Base-by-base conservation (phyloP, 2,329 filamentous ascomycete genomes). In the Pleochaeta shiraiana region DNA sequence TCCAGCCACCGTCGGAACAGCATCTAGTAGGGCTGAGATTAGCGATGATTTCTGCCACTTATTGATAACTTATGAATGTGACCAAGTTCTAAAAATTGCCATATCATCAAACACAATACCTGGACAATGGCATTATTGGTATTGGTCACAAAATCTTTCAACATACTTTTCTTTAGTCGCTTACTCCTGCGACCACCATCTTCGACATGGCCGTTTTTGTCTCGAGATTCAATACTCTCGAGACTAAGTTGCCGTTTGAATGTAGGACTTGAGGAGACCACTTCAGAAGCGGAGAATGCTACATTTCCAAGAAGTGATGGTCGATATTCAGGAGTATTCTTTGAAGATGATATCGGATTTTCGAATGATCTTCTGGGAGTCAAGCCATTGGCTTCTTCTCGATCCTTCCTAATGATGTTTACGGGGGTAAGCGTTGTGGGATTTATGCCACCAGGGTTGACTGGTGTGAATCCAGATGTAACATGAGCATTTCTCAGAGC, bases 1-100 rank as follows among this genome's bases (percentile, higher is more conserved):
- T 64, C 93, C 93, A 68, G 90, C 90, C 69, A 98, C 90, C 37
- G 89, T 95, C 53, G 92, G 90, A 39, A 85, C 81, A 53, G 79
- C 77, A 74, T 83, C 81, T 79, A 24, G 72, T 68, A 74, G 67
- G 70, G 70, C 68, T 71, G 67, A 68, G 67, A 73, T 76, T 75
- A 77, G 76, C 72, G 65, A 65, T 65, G 67, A 63, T 64, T 63
- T 53, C 24, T 57, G 63, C 66, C 66, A 64, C 70, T 69, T 19
- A n/a, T n/a, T n/a, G 55, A 31, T 33, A 26, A 34, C 9, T 33
- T n/a, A n/a, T 33, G 34, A 69, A 71, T 71, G 14, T 43, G 37
- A 43, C 2, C 14, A 43, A 37, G 31, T 63, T 53, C 26, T 33
- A 64, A 64, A 64, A 64, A 64, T 55, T 65, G 60, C 33, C 63